Conservation (phyloP, 1,284 basidiomycete genomes). For the Chalciporus sp. region DNA sequence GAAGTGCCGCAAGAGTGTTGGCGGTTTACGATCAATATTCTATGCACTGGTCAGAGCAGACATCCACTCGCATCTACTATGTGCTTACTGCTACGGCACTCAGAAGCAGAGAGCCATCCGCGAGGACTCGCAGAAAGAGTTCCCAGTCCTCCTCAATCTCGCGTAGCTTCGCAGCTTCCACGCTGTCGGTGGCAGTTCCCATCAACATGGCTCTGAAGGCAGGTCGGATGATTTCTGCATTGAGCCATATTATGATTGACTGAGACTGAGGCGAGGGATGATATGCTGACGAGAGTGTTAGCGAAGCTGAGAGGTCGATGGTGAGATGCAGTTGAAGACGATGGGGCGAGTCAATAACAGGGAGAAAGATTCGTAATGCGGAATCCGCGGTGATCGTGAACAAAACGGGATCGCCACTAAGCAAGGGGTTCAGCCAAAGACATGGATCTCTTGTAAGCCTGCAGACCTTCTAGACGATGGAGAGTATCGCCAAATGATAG, state of each 20-base stretch:
- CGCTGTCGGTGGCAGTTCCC: constrained; percentile 30
- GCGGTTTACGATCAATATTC: constrained; percentile 91
- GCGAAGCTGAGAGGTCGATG: constrained; percentile 62
- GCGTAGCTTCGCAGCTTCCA: constrained; percentile 49
- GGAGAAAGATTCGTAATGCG: constrained; percentile 80
- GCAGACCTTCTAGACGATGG: constrained; percentile 66
- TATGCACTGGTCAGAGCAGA: constrained; percentile 30
- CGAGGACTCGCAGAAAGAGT: constrained; percentile 71
- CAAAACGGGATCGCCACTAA: constrained; percentile 73
- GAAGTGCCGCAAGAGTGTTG: constrained; percentile 80
- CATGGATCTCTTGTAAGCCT: neutral
- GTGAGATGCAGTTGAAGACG: constrained; percentile 84
- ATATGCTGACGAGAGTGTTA: constrained; percentile 37
- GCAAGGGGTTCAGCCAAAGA: constrained; percentile 13
- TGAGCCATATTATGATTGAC: constrained; percentile 65
- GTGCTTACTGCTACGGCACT: constrained; percentile 71
- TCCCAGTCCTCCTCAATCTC: constrained; percentile 77
- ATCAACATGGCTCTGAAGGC: constrained; percentile 46
- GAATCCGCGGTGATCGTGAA: constrained; percentile 79
- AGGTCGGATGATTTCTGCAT: constrained; percentile 56
- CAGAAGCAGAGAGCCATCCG: constrained; percentile 71
- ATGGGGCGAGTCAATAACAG: constrained; percentile 85
- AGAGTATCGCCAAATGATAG: constrained; percentile 70
- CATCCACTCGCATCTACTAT: neutral
- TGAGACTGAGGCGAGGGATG: constrained; percentile 29